Conservation (phyloP, 176 grass and related monocot genomes). For the barley (Hordeum vulgare) region MorexV3_pseudomolecules_assembly NC_058519.1:607174357-607174856, state of each 20-base stretch:
- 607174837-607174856: not conserved
- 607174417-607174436: not conserved
- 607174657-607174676: not conserved
- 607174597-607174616: not conserved
- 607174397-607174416: not conserved
- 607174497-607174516: not conserved
- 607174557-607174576: not conserved
- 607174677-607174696: not conserved
- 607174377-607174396: not conserved
- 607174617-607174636: not conserved
- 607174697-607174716: not conserved
- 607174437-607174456: not conserved
- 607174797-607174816: not conserved
- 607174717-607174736: not conserved
- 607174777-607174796: not conserved
- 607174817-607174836: not conserved
- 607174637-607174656: not conserved
- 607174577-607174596: not conserved
- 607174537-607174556: not conserved
- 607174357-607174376: not conserved
- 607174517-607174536: not conserved
- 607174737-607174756: not conserved
- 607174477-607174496: not conserved
- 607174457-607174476: not conserved
- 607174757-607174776: not conserved